Base-by-base conservation (phyloP, 345 rosid genomes). In the Dipteronia dyeriana region DNA sequence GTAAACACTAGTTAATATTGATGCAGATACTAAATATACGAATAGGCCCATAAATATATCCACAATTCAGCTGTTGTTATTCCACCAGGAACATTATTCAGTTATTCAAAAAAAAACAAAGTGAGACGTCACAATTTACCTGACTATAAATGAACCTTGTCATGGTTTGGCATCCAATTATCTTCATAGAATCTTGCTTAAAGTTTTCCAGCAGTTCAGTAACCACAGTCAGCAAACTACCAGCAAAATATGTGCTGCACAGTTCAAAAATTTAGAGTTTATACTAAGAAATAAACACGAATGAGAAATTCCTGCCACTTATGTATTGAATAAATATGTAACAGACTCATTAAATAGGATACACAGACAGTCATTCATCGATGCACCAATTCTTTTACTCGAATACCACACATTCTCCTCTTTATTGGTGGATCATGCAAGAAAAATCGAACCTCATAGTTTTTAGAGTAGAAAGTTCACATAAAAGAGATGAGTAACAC, bases 131-230 rank as follows among this genome's bases (percentile, higher is more conserved):
- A 29, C 29, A 39, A 53, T 67, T 71, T 73, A 96, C 99, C 99
- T 94, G 98, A 80, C 87, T 85, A 81, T 89, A 88, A 73, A 96
- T 91, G 85, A 94, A 96, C 47, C 78, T 88, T 5, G 92, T 91
- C 84, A 96, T 76, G 75, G 94, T 94, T 80, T 94, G 94, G 89
- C 97, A 96, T 74, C 98, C 98, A 80, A 91, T 92, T 63, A 94
- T 91, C 73, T 76, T 80, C 2, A 86, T 63, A 68, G 90, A 74
- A 73, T 92, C 92, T 81, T 87, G 93, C 84, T 89, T 92, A 77
- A 90, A 79, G 84, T 88, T 86, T 20, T 90, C 97, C 78, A 96
- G 85, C 77, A 96, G 88, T 79, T 92, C 97, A 23, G 79, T 80
- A 77, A 85, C 93, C 65, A 96, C 97, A 79, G 81, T 89, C 85